phyloP scores from a whole-genome alignment of 768 basidiomycete species.

The Amanita molliuscula region DNA sequence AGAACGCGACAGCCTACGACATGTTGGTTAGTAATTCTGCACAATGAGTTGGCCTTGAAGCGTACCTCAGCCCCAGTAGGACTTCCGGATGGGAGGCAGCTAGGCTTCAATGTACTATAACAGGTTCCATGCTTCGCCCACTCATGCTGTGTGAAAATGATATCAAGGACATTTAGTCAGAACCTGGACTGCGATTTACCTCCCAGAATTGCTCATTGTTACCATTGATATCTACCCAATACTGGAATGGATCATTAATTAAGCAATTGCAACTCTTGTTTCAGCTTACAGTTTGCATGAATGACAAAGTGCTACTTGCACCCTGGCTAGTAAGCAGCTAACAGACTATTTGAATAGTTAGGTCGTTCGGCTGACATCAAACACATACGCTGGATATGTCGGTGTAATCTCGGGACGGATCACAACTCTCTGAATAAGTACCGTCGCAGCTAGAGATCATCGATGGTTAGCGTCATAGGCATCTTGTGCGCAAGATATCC shows the following conservation, averaged over 20 bases:
- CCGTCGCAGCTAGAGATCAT: conserved; percentile 1
- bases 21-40: background rate
- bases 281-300: conserved; percentile 1
- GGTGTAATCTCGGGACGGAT: conserved; percentile 18
- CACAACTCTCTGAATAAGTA: conserved; percentile 14
- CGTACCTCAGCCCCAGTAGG: conserved; percentile 6
- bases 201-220: conserved; percentile 4
- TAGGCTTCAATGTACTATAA: background rate
- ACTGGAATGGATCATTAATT: background rate
- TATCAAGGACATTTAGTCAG: background rate
- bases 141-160: conserved; percentile 1
- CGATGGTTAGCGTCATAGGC: background rate
- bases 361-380: background rate
- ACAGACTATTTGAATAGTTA: background rate
- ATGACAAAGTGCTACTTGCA: background rate
- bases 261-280: no score
- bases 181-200: background rate
- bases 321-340: conserved; percentile 5
- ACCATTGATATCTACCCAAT: conserved; percentile 2
- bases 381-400: conserved; percentile 10
- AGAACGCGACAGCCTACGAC: conserved; percentile 5
- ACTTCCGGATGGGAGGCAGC: conserved; percentile 4
- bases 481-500: background rate
- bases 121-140: conserved; percentile 6
- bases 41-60: background rate